Conservation (phyloP, 768 basidiomycete genomes). For the Suillus lakei region DNA sequence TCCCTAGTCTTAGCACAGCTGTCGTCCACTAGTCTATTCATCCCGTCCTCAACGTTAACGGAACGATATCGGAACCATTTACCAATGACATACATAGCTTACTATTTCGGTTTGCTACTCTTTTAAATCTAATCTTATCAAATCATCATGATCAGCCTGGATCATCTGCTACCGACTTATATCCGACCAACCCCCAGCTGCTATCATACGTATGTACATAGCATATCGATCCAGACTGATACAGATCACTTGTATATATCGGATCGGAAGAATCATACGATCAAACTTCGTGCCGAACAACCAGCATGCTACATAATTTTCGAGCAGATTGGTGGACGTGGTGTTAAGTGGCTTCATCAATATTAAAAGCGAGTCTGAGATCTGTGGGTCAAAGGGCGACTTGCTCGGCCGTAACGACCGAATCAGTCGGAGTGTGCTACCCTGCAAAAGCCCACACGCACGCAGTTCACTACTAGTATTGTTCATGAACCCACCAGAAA, state of each 20-base stretch:
- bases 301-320: neutral
- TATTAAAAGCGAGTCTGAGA: neutral
- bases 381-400: neutral
- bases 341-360: neutral
- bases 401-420: neutral
- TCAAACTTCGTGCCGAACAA: neutral
- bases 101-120: neutral
- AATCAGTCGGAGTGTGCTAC: neutral
- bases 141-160: neutral
- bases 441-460: neutral
- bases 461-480: neutral
- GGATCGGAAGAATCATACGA: neutral
- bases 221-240: too few species aligned
- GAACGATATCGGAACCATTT: constrained; percentile 1
- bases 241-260: neutral
- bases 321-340: neutral
- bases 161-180: neutral
- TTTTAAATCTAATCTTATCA: constrained; percentile 6
- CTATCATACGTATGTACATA: neutral
- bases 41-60: neutral
- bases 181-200: neutral
- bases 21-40: neutral
- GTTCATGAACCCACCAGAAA: neutral
- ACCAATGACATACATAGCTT: too few species aligned
- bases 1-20: neutral